phyloP scores from a whole-genome alignment of 2,329 filamentous ascomycete genomes.

The Dryadomyces quercivorus region DNA sequence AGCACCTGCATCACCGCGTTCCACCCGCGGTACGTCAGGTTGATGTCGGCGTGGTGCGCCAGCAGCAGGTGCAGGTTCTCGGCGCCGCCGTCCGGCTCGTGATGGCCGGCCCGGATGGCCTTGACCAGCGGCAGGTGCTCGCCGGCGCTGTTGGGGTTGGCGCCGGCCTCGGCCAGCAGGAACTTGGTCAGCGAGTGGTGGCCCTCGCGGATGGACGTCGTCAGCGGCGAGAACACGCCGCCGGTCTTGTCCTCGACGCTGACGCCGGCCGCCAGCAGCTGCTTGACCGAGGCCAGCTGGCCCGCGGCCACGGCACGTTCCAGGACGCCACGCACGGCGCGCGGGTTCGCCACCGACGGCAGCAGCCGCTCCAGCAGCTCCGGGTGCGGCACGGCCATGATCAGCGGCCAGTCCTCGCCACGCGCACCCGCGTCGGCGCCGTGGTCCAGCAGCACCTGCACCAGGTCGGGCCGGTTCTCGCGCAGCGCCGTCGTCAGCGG shows the following conservation, averaged over 20 bases:
- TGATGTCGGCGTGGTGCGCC: conserved; percentile 52
- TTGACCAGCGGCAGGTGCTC: conserved; percentile 63
- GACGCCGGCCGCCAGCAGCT: conserved; percentile 51
- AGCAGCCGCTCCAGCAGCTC: conserved; percentile 39
- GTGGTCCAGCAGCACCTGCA: conserved; percentile 20
- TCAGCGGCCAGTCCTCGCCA: conserved; percentile 46
- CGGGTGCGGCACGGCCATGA: conserved; percentile 53
- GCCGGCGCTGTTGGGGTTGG: conserved; percentile 31
- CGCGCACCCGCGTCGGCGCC: conserved; percentile 20
- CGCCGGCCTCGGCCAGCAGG: conserved; percentile 13
- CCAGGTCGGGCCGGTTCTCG: conserved; percentile 37
- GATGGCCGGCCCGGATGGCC: conserved; percentile 46
- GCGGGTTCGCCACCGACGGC: conserved; percentile 39
- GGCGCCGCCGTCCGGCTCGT: conserved; percentile 45
- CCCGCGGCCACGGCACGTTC: conserved; percentile 32
- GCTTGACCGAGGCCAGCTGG: conserved; percentile 54
- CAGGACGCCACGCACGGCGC: conserved; percentile 20
- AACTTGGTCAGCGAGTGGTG: conserved; percentile 43
- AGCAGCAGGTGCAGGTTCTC: conserved; percentile 40
- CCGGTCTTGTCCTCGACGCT: conserved; percentile 61
- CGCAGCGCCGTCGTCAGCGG: conserved; percentile 18
- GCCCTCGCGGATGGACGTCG: conserved; percentile 20
- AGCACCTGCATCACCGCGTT: conserved; percentile 54
- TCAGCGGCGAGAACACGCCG: conserved; percentile 48
- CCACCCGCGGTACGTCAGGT: conserved; percentile 55